Evolutionary conservation across 257 asterid species (phyloP), one percentile per base, ranked within the genome.

Genomic region (Fraxinus anomala): DNA sequence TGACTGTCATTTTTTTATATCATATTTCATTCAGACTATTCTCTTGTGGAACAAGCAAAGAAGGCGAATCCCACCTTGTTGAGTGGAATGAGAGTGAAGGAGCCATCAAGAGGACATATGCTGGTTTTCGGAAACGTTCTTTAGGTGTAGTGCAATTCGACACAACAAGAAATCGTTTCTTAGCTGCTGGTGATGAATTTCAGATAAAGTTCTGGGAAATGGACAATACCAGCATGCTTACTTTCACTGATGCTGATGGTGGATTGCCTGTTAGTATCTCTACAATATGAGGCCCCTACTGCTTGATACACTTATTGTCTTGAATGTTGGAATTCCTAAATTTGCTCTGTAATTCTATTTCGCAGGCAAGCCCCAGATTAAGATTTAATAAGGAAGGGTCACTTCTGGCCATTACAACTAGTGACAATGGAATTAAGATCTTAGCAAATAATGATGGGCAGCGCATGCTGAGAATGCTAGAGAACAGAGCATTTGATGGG

Each of bases 1-100:
- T 39, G 12, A 36, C 26, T 24, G 28, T 68, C 74, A 51, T 54
- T 67, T 74, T 30, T 68, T 71, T 68, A 72, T 80, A 67, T 80
- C 71, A 13, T 81, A 68, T 83, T 81, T 34, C 73, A 86, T 87
- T 78, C 92, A 94, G 98, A 82, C 91, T 94, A 21, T 94, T 94
- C 88, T 94, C 98, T 70, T 94, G 98, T 76, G 97, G 98, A 69
- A 93, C 98, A 73, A 93, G 97, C 89, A 92, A 93, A 88, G 96
- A 92, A 65, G 98, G 98, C 26, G 98, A 94, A 83, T 94, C 97
- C 63, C 95, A 92, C 80, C 91, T 94, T 3, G 97, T 94, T 78
- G 98, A 94, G 86, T 94, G 98, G 98, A 92, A 94, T 79, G 98
- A 92, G 86, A 92, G 96, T 80, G 97, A 94, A 83, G 97, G 98